Conservation (phyloP, 2,329 filamentous ascomycete species). For the Lachnellula subtilissima region DNA sequence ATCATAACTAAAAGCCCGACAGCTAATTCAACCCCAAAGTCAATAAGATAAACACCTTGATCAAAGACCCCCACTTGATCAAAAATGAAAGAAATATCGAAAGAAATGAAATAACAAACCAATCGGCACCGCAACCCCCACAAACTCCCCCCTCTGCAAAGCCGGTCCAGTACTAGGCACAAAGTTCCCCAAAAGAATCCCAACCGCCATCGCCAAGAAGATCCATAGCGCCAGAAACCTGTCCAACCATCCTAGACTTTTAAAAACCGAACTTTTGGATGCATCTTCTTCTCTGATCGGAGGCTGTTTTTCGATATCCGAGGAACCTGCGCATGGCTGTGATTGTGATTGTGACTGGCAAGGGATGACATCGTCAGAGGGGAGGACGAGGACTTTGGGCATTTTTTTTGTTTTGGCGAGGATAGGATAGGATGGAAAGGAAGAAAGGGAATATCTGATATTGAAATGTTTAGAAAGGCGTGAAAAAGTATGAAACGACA, state of each 20-base stretch:
- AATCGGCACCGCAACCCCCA: slow-evolving; percentile 59
- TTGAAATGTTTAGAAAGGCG: not conserved
- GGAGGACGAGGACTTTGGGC: slow-evolving; percentile 1
- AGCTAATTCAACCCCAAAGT: slow-evolving; percentile 41
- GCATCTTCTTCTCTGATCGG: not conserved
- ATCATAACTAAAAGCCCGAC: slow-evolving; percentile 85
- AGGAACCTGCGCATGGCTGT: not conserved
- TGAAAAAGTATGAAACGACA: not conserved
- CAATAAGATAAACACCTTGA: not conserved
- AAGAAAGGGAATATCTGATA: not conserved
- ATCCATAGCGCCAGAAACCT: slow-evolving; percentile 55
- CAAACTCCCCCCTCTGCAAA: slow-evolving; percentile 56
- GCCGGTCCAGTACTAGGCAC: slow-evolving; percentile 50
- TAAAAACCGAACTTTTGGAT: slow-evolving; percentile 24
- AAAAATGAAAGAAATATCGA: not conserved
- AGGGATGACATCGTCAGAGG: slow-evolving; percentile 5
- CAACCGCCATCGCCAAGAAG: slow-evolving; percentile 60
- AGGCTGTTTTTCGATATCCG: slow-evolving; percentile 9
- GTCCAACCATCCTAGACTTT: slow-evolving; percentile 42
- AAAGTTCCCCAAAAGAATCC: slow-evolving; percentile 60
- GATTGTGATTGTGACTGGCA: not conserved
- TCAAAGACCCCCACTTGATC: not conserved
- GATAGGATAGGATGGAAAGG: not conserved
- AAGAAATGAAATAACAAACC: slow-evolving; percentile 36
- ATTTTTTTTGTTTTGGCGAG: not conserved